A percentile compares a stretch with the other conserved stretches of the same genome.
These are phyloP conservation scores for Zymoseptoria brevis DNA, from an alignment of 2,329 filamentous ascomycete species.

Conservation along the genomic window DNA sequence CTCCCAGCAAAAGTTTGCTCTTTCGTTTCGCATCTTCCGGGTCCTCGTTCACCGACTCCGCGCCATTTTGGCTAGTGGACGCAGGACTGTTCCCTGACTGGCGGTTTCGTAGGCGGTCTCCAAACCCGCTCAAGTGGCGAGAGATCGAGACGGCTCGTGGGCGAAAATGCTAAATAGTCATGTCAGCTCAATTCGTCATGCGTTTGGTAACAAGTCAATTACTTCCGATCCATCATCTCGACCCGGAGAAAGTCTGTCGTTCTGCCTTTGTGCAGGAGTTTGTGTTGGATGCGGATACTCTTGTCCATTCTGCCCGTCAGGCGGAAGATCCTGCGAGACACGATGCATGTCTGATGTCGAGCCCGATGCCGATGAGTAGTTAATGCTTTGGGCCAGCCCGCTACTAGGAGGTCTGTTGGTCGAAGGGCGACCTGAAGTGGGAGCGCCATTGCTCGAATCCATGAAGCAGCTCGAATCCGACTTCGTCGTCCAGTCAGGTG, in stretches of 20 bases:
- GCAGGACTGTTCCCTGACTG: constrained; percentile 2
- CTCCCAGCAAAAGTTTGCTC: constrained; percentile 35
- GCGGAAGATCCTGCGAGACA: constrained; percentile 2
- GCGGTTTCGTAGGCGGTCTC: constrained; percentile 22
- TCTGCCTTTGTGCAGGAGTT: not conserved
- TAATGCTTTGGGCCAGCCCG: constrained; percentile 19
- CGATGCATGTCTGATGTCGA: constrained; percentile 14
- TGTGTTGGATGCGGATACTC: not conserved
- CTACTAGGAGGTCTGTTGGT: constrained; percentile 24
- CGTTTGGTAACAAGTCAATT: not conserved
- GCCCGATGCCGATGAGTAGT: constrained; percentile 14
- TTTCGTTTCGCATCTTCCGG: constrained; percentile 32
- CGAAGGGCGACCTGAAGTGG: constrained; percentile 18
- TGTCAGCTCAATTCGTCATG: not conserved
- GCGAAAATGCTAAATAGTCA: not conserved
- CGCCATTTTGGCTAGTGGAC: not conserved
- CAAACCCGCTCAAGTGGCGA: constrained; percentile 25
- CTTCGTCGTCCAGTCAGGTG: constrained; percentile 11
- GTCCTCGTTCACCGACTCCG: constrained; percentile 14
- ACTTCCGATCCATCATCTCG: not conserved
- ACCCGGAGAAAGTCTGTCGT: not conserved
- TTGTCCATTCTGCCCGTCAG: not conserved
- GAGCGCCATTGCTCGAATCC: constrained; percentile 15
- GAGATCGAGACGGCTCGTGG: constrained; percentile 22
- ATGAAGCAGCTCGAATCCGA: constrained; percentile 23